These are phyloP conservation scores for Clonostachys byssicola DNA, from an alignment of 2,329 filamentous ascomycete species.

Conservation along the genomic window DNA sequence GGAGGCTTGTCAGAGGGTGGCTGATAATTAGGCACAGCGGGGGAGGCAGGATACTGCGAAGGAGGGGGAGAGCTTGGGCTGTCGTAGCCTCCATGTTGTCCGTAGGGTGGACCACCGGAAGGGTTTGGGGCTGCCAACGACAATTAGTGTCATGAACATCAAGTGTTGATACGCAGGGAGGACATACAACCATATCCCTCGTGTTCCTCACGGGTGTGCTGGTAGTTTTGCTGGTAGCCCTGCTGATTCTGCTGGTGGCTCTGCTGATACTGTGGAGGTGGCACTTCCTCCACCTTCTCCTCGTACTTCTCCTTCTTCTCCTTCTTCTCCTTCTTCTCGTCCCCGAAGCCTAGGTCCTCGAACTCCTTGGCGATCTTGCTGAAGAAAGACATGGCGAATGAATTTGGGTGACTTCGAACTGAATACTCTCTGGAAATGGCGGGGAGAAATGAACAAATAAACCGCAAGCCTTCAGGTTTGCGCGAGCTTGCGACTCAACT, in stretches of 20 bases:
- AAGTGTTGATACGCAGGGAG: no score
- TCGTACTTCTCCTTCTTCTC: conserved; percentile 15
- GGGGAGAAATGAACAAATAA: no score
- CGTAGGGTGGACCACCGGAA: conserved; percentile 7
- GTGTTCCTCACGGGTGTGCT: neutral
- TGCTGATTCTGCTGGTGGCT: neutral
- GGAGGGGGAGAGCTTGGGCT: conserved; percentile 4
- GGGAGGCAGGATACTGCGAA: conserved; percentile 8
- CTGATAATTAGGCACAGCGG: conserved; percentile 21
- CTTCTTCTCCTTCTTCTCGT: conserved; percentile 22
- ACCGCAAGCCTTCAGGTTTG: no score
- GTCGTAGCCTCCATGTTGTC: conserved; percentile 13
- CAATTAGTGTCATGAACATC: no score
- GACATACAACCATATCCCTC: no score
- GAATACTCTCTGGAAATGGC: no score
- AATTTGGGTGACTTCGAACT: no score
- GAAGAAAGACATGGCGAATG: conserved; percentile 35
- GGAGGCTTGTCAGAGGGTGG: conserved; percentile 36
- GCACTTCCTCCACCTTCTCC: conserved; percentile 1
- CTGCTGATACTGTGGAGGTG: conserved; percentile 1
- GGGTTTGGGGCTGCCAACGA: neutral
- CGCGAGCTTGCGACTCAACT: no score
- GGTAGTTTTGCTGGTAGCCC: neutral
- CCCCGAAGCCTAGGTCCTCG: conserved; percentile 42
- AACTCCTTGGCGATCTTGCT: conserved; percentile 35